Percentiles rank a stretch among this genome's conserved stretches.
These are phyloP conservation scores for Ocimum tenuiflorum DNA, from an alignment of 257 asterid species.

Conservation along the genomic window DNA sequence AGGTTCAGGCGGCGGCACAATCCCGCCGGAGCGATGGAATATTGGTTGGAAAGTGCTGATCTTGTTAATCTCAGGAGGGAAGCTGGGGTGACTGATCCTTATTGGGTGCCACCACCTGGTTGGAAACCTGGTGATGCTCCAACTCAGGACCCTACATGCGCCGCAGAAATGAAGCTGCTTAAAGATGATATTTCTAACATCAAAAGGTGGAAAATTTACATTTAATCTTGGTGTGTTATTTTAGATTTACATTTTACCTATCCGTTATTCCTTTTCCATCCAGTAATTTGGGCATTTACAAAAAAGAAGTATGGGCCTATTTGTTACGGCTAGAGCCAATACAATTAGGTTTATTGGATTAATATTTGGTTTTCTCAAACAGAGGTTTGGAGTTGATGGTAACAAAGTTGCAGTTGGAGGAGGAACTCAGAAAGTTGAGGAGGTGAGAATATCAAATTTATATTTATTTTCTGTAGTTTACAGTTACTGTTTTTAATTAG, in stretches of 20 bases:
- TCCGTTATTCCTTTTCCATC: too few relatives aligned
- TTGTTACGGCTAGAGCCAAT: not conserved
- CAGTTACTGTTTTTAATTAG: constrained; percentile 11
- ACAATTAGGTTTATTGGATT: not conserved
- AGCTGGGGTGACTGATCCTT: constrained; percentile 86
- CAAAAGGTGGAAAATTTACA: constrained; percentile 41
- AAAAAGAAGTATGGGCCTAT: too few relatives aligned
- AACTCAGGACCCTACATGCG: constrained; percentile 80
- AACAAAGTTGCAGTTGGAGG: constrained; percentile 50
- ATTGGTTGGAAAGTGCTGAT: constrained; percentile 90
- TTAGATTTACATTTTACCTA: too few relatives aligned
- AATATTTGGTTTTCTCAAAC: constrained; percentile 8
- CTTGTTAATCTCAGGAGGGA: constrained; percentile 59
- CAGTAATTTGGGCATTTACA: too few relatives aligned
- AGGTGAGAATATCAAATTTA: constrained; percentile 29
- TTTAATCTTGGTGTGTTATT: not conserved
- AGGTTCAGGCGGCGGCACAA: constrained; percentile 83
- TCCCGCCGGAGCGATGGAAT: constrained; percentile 96
- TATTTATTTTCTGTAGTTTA: not conserved
- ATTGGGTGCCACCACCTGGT: constrained; percentile 95
- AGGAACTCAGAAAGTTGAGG: constrained; percentile 56
- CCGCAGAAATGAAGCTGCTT: constrained; percentile 54
- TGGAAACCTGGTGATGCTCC: constrained; percentile 91
- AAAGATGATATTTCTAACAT: constrained; percentile 47
- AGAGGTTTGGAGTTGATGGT: constrained; percentile 44